Conservation (phyloP, 768 basidiomycete genomes). For the Boletus sp. region DNA sequence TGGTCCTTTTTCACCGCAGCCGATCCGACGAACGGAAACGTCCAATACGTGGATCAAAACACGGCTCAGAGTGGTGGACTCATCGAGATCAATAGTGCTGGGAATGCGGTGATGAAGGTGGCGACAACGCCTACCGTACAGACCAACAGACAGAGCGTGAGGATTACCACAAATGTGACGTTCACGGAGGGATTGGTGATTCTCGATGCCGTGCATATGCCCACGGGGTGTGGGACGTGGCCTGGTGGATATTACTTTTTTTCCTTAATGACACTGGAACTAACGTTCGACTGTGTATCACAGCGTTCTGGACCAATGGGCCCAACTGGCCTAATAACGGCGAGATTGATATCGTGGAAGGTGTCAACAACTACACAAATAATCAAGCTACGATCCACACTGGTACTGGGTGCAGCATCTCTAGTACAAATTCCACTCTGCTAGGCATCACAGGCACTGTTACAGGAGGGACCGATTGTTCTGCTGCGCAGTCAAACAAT, state of each 20-base stretch:
- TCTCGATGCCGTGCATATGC: slow-evolving; percentile 87
- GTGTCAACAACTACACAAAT: slow-evolving; percentile 75
- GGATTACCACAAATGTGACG: slow-evolving; percentile 62
- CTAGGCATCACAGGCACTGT: slow-evolving; percentile 62
- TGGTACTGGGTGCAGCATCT: slow-evolving; percentile 62
- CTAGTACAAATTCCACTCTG: slow-evolving; percentile 43
- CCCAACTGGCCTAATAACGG: slow-evolving; percentile 49
- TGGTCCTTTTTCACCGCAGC: slow-evolving; percentile 68
- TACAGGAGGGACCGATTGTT: slow-evolving; percentile 72
- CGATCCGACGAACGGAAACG: slow-evolving; percentile 79
- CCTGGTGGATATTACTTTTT: slow-evolving; percentile 40
- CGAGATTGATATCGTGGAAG: slow-evolving; percentile 86
- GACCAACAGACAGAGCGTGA: slow-evolving; percentile 70
- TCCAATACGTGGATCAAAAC: slow-evolving; percentile 62
- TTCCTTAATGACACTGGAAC: neutral
- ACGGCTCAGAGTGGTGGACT: slow-evolving; percentile 62
- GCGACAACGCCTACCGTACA: slow-evolving; percentile 77
- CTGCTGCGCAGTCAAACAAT: slow-evolving; percentile 66
- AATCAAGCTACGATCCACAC: slow-evolving; percentile 87
- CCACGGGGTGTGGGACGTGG: slow-evolving; percentile 87
- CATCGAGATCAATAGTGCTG: slow-evolving; percentile 60
- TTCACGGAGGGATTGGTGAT: slow-evolving; percentile 72
- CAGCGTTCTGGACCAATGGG: slow-evolving; percentile 52
- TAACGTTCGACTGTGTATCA: neutral
- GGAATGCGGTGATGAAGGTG: slow-evolving; percentile 84